A percentile compares a stretch with the other conserved stretches of the same genome.
These are phyloP conservation scores for Lycium barbarum DNA, from an alignment of 257 asterid genomes.

Conservation along the genomic window DNA sequence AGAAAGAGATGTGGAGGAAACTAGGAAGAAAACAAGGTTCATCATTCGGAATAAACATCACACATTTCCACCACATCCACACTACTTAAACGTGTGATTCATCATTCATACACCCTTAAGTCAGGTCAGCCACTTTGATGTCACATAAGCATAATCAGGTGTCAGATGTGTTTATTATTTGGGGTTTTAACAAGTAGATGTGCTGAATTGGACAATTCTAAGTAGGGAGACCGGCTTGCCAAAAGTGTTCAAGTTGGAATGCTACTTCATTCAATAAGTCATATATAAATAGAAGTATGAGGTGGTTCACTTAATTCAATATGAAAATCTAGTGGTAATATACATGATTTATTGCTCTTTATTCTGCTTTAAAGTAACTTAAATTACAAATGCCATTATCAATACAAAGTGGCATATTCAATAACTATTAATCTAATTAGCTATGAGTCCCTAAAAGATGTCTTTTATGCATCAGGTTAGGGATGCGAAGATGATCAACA, in stretches of 20 bases:
- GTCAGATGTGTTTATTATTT: background rate
- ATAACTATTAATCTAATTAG: conserved; percentile 1
- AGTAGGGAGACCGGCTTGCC: background rate
- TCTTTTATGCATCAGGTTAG: background rate
- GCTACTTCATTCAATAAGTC: background rate
- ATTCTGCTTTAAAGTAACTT: background rate
- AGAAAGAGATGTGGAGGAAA: background rate
- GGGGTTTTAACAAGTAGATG: conserved; percentile 2
- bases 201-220: background rate
- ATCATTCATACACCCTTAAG: background rate
- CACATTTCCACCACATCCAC: background rate
- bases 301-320: conserved; percentile 10
- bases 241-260: background rate
- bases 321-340: background rate
- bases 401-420: background rate
- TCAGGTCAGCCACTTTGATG: background rate
- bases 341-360: background rate
- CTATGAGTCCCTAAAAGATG: background rate
- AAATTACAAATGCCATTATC: background rate
- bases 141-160: background rate
- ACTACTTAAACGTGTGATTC: background rate
- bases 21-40: conserved; percentile 18
- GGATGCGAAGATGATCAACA: conserved; percentile 16
- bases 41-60: background rate
- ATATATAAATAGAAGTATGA: background rate